Conservation (phyloP, 352 stramenopile genomes). For the Phytopythium boreale region DNA sequence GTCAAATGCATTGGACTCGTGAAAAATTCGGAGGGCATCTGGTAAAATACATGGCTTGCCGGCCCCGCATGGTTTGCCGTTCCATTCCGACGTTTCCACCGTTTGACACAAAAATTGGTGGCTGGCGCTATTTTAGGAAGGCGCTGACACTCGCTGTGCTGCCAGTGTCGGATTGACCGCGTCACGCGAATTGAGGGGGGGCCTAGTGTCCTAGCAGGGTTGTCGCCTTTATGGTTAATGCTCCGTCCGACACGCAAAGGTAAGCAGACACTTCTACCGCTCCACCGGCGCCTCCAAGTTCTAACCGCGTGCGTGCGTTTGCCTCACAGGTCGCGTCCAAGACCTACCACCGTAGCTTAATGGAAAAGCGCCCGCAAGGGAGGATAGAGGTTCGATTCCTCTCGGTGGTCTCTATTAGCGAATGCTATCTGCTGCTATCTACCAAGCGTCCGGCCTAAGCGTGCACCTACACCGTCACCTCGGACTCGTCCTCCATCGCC, state of each 20-base stretch:
- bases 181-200: neutral
- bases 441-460: no score
- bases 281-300: neutral
- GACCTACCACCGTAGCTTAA: slow-evolving; percentile 11
- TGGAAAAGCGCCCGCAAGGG: slow-evolving; percentile 8
- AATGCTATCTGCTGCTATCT: no score
- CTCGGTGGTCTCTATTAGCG: slow-evolving; percentile 7
- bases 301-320: neutral
- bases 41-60: neutral
- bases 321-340: neutral
- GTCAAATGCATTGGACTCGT: neutral
- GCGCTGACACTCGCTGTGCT: no score
- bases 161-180: neutral
- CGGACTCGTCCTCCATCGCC: no score
- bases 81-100: neutral
- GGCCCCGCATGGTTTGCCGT: neutral
- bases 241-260: neutral
- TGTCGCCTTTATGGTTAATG: slow-evolving; percentile 1
- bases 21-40: neutral
- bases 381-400: slow-evolving; percentile 6
- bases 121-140: no score
- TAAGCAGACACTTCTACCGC: neutral
- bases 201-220: neutral
- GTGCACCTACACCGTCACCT: no score
- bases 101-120: no score